Evolutionary conservation across 768 basidiomycete species (phyloP).

Genomic region (Suillus bovinus): DNA sequence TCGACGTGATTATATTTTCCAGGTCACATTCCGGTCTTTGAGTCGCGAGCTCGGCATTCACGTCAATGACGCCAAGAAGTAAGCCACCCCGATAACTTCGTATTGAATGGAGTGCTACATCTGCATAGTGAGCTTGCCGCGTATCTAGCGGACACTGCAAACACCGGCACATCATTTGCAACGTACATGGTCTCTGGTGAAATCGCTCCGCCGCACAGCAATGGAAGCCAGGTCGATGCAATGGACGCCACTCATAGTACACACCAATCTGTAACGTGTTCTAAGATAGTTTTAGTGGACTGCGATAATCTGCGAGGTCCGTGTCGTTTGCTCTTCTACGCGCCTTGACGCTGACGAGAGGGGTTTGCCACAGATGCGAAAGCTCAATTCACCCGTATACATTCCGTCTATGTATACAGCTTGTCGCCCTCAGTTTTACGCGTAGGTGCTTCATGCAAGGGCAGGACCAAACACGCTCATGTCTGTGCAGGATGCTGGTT

Average conservation of each 20-base stretch:
- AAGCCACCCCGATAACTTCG: constrained; percentile 17
- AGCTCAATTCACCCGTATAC: constrained; percentile 50
- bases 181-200: constrained; percentile 74
- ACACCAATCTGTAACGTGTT: constrained; percentile 45
- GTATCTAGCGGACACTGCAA: constrained; percentile 49
- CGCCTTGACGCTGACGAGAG: not conserved
- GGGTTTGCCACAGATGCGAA: constrained; percentile 44
- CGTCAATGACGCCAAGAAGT: constrained; percentile 83
- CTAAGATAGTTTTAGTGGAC: constrained; percentile 56
- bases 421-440: constrained; percentile 63
- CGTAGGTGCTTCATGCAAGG: constrained; percentile 38
- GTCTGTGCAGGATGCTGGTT: constrained; percentile 42
- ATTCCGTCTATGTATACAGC: constrained; percentile 68
- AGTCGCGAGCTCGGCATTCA: constrained; percentile 72
- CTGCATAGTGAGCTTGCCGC: constrained; percentile 59
- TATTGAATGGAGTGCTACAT: constrained; percentile 5
- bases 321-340: constrained; percentile 19
- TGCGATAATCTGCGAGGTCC: constrained; percentile 67
- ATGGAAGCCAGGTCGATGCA: constrained; percentile 19
- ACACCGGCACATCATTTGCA: constrained; percentile 42
- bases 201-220: constrained; percentile 23
- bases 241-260: constrained; percentile 42
- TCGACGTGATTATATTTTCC: not conserved
- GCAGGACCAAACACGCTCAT: not conserved
- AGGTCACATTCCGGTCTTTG: constrained; percentile 82